A percentile compares a stretch with the other conserved stretches of the same genome.
Evolutionary conservation across 2,329 filamentous ascomycete species (phyloP).

Genomic region (Colletotrichum abscissum): DNA sequence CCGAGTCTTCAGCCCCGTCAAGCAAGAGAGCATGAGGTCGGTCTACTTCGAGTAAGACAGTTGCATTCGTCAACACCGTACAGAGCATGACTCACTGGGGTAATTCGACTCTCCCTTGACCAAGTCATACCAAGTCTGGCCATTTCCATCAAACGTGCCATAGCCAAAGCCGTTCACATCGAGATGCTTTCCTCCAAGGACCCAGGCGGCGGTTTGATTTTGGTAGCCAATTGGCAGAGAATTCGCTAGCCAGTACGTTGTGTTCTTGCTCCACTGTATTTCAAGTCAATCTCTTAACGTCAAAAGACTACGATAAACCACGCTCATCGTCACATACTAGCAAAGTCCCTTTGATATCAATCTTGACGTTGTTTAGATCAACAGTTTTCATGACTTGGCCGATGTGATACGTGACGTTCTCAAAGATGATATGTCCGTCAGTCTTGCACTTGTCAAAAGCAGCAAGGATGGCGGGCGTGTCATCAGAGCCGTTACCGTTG

Average conservation of each 20-base stretch:
- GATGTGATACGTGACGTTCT: conserved; percentile 7
- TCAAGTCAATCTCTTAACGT: no score
- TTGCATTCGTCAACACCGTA: neutral
- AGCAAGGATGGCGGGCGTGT: no score
- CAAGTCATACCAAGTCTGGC: conserved; percentile 19
- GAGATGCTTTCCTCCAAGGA: neutral
- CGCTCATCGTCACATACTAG: no score
- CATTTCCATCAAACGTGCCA: no score
- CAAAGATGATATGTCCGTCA: neutral
- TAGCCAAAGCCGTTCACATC: no score
- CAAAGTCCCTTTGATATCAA: conserved; percentile 2
- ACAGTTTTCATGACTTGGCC: conserved; percentile 8
- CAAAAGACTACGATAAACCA: no score
- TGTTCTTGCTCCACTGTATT: conserved; percentile 6
- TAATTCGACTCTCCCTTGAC: conserved; percentile 11
- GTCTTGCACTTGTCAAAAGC: no score
- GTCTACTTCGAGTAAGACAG: neutral
- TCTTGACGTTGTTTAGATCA: conserved; percentile 10
- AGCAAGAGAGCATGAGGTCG: conserved; percentile 1
- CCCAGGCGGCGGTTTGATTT: conserved; percentile 13
- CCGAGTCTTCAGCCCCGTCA: conserved; percentile 45
- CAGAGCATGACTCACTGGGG: neutral
- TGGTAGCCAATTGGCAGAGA: conserved; percentile 9
- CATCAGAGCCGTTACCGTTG: no score
- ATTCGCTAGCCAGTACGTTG: conserved; percentile 8